A percentile compares a stretch with the other conserved stretches of the same genome.
phyloP scores from a whole-genome alignment of 331 rosid genomes.

The Dryas integrifolia region DNA sequence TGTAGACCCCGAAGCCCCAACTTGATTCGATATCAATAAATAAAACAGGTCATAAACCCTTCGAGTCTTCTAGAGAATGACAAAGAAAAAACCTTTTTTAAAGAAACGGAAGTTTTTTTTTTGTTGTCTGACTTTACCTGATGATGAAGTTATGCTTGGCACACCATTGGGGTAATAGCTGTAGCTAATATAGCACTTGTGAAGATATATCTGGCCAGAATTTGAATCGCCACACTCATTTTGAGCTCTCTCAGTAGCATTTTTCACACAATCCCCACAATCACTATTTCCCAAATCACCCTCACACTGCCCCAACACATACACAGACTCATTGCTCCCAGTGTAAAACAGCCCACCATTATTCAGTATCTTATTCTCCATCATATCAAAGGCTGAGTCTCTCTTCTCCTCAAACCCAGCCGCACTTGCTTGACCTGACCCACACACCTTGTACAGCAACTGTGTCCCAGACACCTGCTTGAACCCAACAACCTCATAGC shows the following conservation, averaged over 20 bases:
- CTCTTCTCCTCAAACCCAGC: slow-evolving; percentile 56
- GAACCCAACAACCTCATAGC: slow-evolving; percentile 70
- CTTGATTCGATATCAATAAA: neutral
- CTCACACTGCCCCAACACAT: slow-evolving; percentile 86
- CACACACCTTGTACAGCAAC: slow-evolving; percentile 62
- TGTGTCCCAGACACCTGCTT: slow-evolving; percentile 47
- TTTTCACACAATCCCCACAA: slow-evolving; percentile 65
- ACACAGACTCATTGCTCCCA: slow-evolving; percentile 60
- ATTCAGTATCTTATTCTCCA: slow-evolving; percentile 55
- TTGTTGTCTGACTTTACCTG: slow-evolving; percentile 32
- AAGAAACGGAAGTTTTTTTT: neutral
- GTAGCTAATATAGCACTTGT: slow-evolving; percentile 68
- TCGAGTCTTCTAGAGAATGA: neutral
- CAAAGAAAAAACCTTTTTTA: neutral
- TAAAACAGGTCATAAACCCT: neutral
- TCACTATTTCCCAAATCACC: slow-evolving; percentile 57
- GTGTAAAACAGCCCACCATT: slow-evolving; percentile 60
- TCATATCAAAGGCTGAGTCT: slow-evolving; percentile 59
- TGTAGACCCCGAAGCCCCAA: slow-evolving; percentile 2
- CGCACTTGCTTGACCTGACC: slow-evolving; percentile 40
- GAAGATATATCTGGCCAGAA: slow-evolving; percentile 76
- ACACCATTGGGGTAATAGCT: slow-evolving; percentile 77
- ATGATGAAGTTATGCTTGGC: slow-evolving; percentile 41
- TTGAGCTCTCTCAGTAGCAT: slow-evolving; percentile 53
- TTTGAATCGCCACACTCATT: slow-evolving; percentile 52